Evolutionary conservation across 805 yeast genomes (phyloP), one percentile per base, ranked within the genome.

Genomic region (Yarrowia sp.): DNA sequence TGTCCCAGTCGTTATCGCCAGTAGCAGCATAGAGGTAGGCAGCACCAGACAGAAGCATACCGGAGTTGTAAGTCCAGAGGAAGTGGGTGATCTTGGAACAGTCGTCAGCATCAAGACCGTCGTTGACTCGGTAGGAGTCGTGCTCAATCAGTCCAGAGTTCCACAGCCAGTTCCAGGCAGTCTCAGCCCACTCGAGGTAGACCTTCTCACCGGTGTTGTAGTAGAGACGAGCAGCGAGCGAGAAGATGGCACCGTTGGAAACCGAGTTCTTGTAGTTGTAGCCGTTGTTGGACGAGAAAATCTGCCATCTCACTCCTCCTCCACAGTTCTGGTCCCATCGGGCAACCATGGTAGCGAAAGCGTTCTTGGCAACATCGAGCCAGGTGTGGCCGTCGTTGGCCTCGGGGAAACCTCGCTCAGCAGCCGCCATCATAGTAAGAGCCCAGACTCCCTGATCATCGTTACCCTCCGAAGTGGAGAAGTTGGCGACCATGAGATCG

Each of bases 371-470:
- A 70, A 90, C 78, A 41, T 87, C 85, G 50, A 91, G 82, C 97
- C 97, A 91, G 71, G 85, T 84, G 38, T 92, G 92, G 66, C 85
- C 79, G 41, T 79, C 82, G 77, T 84, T 80, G 0, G 93, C 92
- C 74, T 91, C 90, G 5, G 90, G 82, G 79, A 92, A 92, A 78
- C 89, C 90, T 75, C 90, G 84, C 75, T 91, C 97, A 1, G 92
- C 89, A 1, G 97, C 97, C 26, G 84, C 87, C 90, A 91, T 87
- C 1, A 83, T 95, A 1, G 96, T 89, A 52, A 92, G 81, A 0
- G 97, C 97, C 97, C 97, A 91, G 76, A 92, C 89, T 0, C 91
- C 97, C 79, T 91, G 97, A 82, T 91, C 97, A 82, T 91, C 97
- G 76, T 91, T 91, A 78, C 97, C 97, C 78, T 91, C 97, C 1